A percentile compares a stretch with the other conserved stretches of the same genome.
Conservation (phyloP, 805 yeast genomes). For the Brettanomyces custersianus region DNA sequence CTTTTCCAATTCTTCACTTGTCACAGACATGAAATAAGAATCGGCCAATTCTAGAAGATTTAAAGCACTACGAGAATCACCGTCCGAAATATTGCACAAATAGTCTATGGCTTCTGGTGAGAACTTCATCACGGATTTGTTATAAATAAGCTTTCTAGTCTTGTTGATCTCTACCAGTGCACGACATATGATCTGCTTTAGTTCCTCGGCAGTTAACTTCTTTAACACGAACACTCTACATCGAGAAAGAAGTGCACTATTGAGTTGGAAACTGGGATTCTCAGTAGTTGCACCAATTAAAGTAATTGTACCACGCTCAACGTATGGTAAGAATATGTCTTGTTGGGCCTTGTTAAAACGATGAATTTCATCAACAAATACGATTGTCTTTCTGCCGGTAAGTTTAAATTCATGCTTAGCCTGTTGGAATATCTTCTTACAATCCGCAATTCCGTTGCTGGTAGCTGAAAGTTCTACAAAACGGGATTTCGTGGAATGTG, state of each 20-base stretch:
- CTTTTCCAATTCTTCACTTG: not conserved
- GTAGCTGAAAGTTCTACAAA: conserved; percentile 86
- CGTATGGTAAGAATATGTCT: conserved; percentile 73
- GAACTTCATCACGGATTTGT: conserved; percentile 42
- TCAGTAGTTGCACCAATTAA: conserved; percentile 97
- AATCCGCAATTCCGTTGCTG: conserved; percentile 53
- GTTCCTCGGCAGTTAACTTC: conserved; percentile 40
- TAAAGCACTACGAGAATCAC: conserved; percentile 82
- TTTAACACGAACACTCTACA: conserved; percentile 71
- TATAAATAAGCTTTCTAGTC: conserved; percentile 43
- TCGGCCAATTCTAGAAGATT: conserved; percentile 71
- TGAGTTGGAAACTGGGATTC: conserved; percentile 77
- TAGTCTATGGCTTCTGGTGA: conserved; percentile 52
- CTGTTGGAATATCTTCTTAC: conserved; percentile 52
- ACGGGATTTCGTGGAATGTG: conserved; percentile 41
- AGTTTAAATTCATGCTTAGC: conserved; percentile 35
- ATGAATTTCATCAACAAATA: conserved; percentile 91
- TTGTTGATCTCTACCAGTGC: conserved; percentile 55
- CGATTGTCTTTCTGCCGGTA: conserved; percentile 48
- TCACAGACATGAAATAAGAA: conserved; percentile 32
- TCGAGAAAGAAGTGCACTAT: conserved; percentile 76
- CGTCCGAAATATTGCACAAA: conserved; percentile 67
- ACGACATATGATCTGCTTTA: conserved; percentile 41
- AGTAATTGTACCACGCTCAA: conserved; percentile 75
- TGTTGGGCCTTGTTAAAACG: conserved; percentile 82